Evolutionary conservation across 192 early-diverging fungal genomes (phyloP).

Genomic region (Martensiomyces pterosporus): DNA sequence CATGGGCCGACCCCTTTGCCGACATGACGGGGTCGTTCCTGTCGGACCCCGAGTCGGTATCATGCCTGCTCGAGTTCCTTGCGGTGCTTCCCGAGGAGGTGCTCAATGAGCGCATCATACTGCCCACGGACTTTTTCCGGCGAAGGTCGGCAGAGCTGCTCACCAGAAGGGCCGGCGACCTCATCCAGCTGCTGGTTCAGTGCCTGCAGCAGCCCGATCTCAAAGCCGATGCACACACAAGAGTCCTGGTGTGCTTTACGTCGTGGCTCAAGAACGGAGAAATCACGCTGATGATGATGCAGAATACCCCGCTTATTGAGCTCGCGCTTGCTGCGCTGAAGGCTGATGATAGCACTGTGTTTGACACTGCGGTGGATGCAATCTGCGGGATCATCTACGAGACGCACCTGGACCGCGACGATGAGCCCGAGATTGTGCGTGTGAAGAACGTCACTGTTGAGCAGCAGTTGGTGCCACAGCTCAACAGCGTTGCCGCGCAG

Average conservation of each 20-base stretch:
- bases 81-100: constrained; percentile 87
- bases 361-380: constrained; percentile 82
- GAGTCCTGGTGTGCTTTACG: constrained; percentile 67
- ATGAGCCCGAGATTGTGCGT: constrained; percentile 47
- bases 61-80: constrained; percentile 74
- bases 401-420: constrained; percentile 49
- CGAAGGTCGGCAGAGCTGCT: constrained; percentile 59
- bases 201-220: constrained; percentile 61
- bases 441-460: constrained; percentile 59
- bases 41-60: constrained; percentile 55
- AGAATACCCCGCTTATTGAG: constrained; percentile 60
- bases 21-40: constrained; percentile 72
- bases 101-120: constrained; percentile 59
- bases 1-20: constrained; percentile 78
- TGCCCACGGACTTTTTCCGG: constrained; percentile 59
- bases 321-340: constrained; percentile 71
- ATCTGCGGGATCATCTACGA: constrained; percentile 76
- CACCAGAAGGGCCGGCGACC: constrained; percentile 59
- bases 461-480: constrained; percentile 55
- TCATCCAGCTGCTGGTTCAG: constrained; percentile 66
- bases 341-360: constrained; percentile 57
- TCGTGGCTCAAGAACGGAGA: constrained; percentile 84
- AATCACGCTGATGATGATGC: constrained; percentile 60
- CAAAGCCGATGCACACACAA: constrained; percentile 57
- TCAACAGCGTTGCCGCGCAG: constrained; percentile 35